Base-by-base conservation (phyloP, 1,139 yeast genomes). In the Saccharomyces pastorianus region DNA sequence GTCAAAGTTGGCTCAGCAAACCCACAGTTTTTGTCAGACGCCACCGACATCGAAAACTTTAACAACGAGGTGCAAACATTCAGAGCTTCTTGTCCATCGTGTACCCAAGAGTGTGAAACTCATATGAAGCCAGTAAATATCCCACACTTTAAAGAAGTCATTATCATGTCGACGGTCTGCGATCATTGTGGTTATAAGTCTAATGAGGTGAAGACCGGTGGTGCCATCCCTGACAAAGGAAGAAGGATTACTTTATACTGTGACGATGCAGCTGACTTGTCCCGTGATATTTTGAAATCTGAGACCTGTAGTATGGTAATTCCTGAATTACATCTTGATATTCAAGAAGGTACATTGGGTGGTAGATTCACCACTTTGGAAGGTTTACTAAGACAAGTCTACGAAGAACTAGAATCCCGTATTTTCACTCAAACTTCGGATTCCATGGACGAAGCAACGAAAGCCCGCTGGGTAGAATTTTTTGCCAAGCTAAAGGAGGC, bases 161-260 rank as follows among this genome's bases (percentile, higher is more conserved):
- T 95, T 58, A 82, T 95, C 64, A 95, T 95, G 99, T 87, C 96
- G 52, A 93, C 99, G 0, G 85, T 82, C 1, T 95, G 99, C 73
- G 91, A 85, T 47, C 75, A 82, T 62, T 95, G 99, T 75, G 99
- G 99, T 38, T 95, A 88, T 75, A 93, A 88, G 73, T 88, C 96
- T 25, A 95, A 95, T 68, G 99, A 95, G 72, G 99, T 95, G 61
- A 93, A 91, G 75, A 95, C 99, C 4, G 99, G 99, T 56, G 99
- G 99, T 61, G 95, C 87, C 20, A 86, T 95, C 54, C 98, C 99
- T 38, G 85, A 76, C 4, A 79, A 84, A 71, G 99, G 98, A 58
- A 83, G 84, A 61, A 83, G 78, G 60, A 82, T 90, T 58, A 78
- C 85, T 1, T 77, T 95, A 54, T 78, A 78, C 62, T 85, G 93